Conservation (phyloP, 225 moss, liverwort and hornwort genomes). For the Ulota crispa region DNA sequence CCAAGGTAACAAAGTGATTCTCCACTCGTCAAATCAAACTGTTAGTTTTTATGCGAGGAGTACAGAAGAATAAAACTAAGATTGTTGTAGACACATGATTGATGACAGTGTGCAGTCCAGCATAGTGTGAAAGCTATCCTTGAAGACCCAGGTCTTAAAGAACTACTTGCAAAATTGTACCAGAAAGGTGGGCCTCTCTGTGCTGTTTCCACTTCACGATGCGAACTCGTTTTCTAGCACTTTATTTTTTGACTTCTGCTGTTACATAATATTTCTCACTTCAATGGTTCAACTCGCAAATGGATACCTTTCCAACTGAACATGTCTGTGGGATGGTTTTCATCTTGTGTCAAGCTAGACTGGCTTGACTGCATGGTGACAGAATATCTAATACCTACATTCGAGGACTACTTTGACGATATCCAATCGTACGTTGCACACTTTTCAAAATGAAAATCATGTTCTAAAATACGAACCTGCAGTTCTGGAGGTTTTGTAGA, state of each 20-base stretch:
- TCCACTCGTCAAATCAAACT: not conserved
- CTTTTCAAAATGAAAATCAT: not conserved
- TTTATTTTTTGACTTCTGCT: not conserved
- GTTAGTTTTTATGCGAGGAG: not conserved
- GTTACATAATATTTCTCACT: not conserved
- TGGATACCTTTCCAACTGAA: not conserved
- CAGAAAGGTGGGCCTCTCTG: conserved; percentile 50
- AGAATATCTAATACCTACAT: conserved; percentile 80
- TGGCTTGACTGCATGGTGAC: conserved; percentile 85
- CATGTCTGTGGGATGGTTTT: not conserved
- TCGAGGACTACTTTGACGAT: conserved; percentile 88
- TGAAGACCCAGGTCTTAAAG: conserved; percentile 79
- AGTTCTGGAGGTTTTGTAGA: not conserved
- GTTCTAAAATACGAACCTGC: not conserved
- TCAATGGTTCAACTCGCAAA: not conserved
- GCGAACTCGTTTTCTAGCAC: not conserved
- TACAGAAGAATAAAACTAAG: not conserved
- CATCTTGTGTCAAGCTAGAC: conserved; percentile 39
- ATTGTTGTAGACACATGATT: not conserved
- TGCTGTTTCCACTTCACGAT: not conserved
- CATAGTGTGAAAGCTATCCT: conserved; percentile 61
- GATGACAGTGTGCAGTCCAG: conserved; percentile 54
- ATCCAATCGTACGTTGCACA: conserved; percentile 52
- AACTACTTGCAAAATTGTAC: conserved; percentile 74
- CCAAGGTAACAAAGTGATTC: conserved; percentile 44